phyloP scores from a whole-genome alignment of 2,329 filamentous ascomycete species.

The Ceratocystiopsis sp. region DNA sequence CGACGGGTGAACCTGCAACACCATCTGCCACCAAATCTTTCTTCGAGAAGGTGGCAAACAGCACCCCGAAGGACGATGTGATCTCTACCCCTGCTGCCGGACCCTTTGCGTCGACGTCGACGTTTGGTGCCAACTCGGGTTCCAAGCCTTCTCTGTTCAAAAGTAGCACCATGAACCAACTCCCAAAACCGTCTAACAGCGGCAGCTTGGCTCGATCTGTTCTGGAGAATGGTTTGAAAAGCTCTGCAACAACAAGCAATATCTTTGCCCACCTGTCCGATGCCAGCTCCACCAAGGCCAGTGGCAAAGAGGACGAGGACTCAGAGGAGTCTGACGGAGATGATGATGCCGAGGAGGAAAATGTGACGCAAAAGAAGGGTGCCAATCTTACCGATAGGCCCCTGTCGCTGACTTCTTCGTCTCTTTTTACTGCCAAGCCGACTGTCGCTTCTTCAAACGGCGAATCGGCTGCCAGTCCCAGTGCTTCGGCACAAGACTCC shows the following conservation, averaged over 20 bases:
- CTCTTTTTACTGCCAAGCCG: conserved; percentile 17
- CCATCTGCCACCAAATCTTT: conserved; percentile 37
- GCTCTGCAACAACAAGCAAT: conserved; percentile 26
- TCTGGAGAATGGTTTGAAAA: conserved; percentile 16
- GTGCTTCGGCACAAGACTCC: conserved; percentile 23
- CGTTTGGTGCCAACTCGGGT: conserved; percentile 12
- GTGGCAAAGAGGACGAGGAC: conserved; percentile 23
- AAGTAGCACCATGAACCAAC: conserved; percentile 16
- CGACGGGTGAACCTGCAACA: conserved; percentile 22
- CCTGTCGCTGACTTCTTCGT: conserved; percentile 21
- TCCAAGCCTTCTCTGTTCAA: conserved; percentile 12
- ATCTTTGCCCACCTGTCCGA: conserved; percentile 46
- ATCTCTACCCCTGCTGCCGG: conserved; percentile 9
- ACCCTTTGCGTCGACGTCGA: conserved; percentile 10
- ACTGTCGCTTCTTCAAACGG: conserved; percentile 8
- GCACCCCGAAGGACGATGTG: conserved; percentile 18
- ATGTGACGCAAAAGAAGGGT: conserved; percentile 24
- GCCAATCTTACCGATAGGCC: conserved; percentile 22
- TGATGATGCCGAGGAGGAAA: conserved; percentile 18
- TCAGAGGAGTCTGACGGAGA: conserved; percentile 12
- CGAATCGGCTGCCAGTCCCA: conserved; percentile 7
- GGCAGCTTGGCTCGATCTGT: conserved; percentile 25
- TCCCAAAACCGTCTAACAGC: conserved; percentile 17
- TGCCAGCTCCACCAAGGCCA: conserved; percentile 35
- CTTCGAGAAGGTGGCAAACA: conserved; percentile 41